A percentile compares a stretch with the other conserved stretches of the same genome.
These are phyloP conservation scores for Kwoniella heveanensis DNA, from an alignment of 768 basidiomycete genomes.

Conservation along the genomic window DNA sequence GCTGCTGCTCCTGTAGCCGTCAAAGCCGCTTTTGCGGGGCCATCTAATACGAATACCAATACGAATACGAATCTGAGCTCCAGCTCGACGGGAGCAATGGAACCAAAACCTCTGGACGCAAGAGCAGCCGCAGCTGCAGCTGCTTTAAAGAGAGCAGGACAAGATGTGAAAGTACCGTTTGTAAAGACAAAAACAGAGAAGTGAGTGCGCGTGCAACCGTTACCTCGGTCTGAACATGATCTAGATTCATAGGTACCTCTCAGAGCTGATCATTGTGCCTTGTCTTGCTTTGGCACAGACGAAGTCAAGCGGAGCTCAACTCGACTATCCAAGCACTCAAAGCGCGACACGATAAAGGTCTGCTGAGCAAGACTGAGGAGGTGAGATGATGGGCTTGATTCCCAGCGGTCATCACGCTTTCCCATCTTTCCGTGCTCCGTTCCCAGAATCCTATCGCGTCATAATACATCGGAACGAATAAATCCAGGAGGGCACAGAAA, in stretches of 20 bases:
- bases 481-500: background rate
- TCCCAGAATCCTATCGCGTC: background rate
- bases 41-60: slow-evolving; percentile 5
- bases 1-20: slow-evolving; percentile 7
- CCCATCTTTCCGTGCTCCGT: background rate
- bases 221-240: too few relatives aligned
- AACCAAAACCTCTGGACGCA: slow-evolving; percentile 36
- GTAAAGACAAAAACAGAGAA: slow-evolving; percentile 51
- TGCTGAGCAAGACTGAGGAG: slow-evolving; percentile 52
- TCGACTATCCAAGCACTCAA: slow-evolving; percentile 49
- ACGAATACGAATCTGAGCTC: slow-evolving; percentile 2
- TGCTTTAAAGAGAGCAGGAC: slow-evolving; percentile 49
- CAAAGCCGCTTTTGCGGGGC: background rate
- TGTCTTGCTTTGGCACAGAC: slow-evolving; percentile 33
- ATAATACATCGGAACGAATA: background rate
- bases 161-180: slow-evolving; percentile 52
- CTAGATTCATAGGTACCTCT: too few relatives aligned
- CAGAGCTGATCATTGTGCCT: too few relatives aligned
- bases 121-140: slow-evolving; percentile 53
- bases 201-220: slow-evolving; percentile 38
- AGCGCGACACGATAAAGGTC: slow-evolving; percentile 50
- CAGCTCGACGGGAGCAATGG: background rate
- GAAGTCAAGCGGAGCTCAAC: slow-evolving; percentile 48
- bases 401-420: background rate
- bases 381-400: slow-evolving; percentile 37